Evolutionary conservation across 2,329 filamentous ascomycete species (phyloP).

Genomic region (Fusarium secorum): DNA sequence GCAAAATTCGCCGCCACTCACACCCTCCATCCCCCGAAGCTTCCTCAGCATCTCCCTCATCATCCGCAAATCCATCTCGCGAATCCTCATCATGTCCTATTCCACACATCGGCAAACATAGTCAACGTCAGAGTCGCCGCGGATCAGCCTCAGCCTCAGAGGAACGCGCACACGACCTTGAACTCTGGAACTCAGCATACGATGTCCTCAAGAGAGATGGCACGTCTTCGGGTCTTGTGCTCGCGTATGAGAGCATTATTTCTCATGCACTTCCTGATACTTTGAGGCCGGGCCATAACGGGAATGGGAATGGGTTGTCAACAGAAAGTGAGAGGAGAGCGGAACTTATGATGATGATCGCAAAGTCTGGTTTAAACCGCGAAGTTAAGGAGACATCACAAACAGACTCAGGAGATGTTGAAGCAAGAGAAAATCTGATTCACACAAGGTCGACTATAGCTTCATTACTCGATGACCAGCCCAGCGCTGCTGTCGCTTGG

Average conservation of each 20-base stretch:
- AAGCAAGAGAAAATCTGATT: conserved; percentile 42
- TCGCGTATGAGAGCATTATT: conserved; percentile 49
- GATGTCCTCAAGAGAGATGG: conserved; percentile 44
- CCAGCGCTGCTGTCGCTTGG: conserved; percentile 47
- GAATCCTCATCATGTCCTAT: conserved; percentile 26
- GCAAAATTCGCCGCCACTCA: conserved; percentile 36
- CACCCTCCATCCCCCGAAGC: conserved; percentile 13
- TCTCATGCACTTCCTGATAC: conserved; percentile 47
- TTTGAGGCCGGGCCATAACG: conserved; percentile 43
- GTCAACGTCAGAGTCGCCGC: conserved; percentile 16
- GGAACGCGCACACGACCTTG: conserved; percentile 36
- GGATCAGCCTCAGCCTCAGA: conserved; percentile 21
- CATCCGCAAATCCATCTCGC: conserved; percentile 19
- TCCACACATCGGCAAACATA: conserved; percentile 21
- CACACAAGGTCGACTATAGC: conserved; percentile 42
- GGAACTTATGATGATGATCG: conserved; percentile 44
- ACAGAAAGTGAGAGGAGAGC: conserved; percentile 39
- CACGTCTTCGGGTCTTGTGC: conserved; percentile 43
- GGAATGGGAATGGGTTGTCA: conserved; percentile 34
- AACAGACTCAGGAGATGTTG: conserved; percentile 41
- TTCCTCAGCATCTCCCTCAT: conserved; percentile 14
- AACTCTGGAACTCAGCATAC: conserved; percentile 49
- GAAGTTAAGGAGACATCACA: conserved; percentile 36
- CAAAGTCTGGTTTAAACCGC: conserved; percentile 43
- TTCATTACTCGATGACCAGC: conserved; percentile 38